A percentile compares a stretch with the other conserved stretches of the same genome.
Conservation (phyloP, 1,284 basidiomycete genomes). For the Apiotrichum laibachii region DNA sequence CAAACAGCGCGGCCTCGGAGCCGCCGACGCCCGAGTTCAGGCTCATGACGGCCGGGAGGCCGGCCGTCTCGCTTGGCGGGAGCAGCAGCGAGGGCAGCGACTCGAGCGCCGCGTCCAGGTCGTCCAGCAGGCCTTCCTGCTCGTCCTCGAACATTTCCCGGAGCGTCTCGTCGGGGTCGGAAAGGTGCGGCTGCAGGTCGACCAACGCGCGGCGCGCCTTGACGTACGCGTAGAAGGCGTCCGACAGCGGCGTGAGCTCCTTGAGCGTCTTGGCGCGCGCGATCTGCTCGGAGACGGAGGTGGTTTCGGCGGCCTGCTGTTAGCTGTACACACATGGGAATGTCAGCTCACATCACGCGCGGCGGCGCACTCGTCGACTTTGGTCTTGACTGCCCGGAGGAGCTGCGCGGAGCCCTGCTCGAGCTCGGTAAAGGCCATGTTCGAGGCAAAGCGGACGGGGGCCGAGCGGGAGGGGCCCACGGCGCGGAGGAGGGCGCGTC, state of each 20-base stretch:
- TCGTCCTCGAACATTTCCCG: slow-evolving; percentile 74
- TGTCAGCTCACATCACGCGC: neutral
- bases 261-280: slow-evolving; percentile 55
- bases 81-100: slow-evolving; percentile 69
- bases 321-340: neutral
- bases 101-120: slow-evolving; percentile 57
- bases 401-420: slow-evolving; percentile 15
- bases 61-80: slow-evolving; percentile 63
- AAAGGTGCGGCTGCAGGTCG: slow-evolving; percentile 63
- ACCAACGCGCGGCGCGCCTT: slow-evolving; percentile 57
- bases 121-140: slow-evolving; percentile 56
- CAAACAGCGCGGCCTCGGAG: slow-evolving; percentile 80
- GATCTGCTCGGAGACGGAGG: slow-evolving; percentile 51
- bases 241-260: slow-evolving; percentile 58
- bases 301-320: slow-evolving; percentile 3
- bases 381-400: slow-evolving; percentile 14
- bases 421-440: slow-evolving; percentile 3
- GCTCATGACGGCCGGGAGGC: slow-evolving; percentile 78
- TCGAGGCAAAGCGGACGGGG: neutral
- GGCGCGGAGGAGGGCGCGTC: neutral
- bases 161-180: slow-evolving; percentile 74
- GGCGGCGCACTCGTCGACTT: slow-evolving; percentile 6
- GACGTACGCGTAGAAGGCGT: slow-evolving; percentile 58
- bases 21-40: slow-evolving; percentile 92
- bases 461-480: neutral